Evolutionary conservation across 495 filamentous ascomycete species (phyloP).

Genomic region (Echria macrotheca): DNA sequence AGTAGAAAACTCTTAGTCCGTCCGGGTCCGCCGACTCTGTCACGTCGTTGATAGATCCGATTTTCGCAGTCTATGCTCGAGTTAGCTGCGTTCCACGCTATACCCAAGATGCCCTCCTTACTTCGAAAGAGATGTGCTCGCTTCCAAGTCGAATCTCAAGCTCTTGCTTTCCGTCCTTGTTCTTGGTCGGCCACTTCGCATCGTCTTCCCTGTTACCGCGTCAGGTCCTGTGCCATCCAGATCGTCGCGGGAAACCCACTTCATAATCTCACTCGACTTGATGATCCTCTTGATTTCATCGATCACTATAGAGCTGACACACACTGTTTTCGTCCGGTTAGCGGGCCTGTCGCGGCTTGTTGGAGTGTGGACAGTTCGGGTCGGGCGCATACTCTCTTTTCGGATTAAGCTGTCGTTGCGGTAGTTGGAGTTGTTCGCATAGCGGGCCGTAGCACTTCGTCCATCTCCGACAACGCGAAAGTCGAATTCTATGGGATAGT

Average conservation of each 20-base stretch:
- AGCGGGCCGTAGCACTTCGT: conserved; percentile 88
- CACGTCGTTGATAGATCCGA: conserved; percentile 94
- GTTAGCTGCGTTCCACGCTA: conserved; percentile 29
- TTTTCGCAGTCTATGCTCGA: conserved; percentile 80
- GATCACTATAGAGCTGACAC: conserved; percentile 86
- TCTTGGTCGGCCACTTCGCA: conserved; percentile 98
- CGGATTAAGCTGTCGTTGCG: conserved; percentile 97
- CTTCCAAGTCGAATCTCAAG: conserved; percentile 90
- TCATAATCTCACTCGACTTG: conserved; percentile 97
- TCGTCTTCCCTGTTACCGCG: conserved; percentile 76
- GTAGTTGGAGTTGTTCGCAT: conserved; percentile 99
- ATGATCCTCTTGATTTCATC: conserved; percentile 95
- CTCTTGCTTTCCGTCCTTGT: conserved; percentile 97
- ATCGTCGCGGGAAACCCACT: conserved; percentile 49
- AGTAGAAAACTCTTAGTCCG: conserved; percentile 98
- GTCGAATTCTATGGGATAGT: conserved; percentile 72
- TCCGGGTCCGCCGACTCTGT: conserved; percentile 95
- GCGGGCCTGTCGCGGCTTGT: background rate
- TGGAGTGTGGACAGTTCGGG: background rate
- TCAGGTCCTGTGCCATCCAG: conserved; percentile 21
- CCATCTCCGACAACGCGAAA: conserved; percentile 90
- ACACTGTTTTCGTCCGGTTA: conserved; percentile 59
- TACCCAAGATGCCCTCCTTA: too few relatives aligned
- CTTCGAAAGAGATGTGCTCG: conserved; percentile 98
- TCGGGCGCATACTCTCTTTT: conserved; percentile 98